These are phyloP conservation scores for Fusarium torulosum DNA, from an alignment of 2,329 filamentous ascomycete species.

Conservation along the genomic window DNA sequence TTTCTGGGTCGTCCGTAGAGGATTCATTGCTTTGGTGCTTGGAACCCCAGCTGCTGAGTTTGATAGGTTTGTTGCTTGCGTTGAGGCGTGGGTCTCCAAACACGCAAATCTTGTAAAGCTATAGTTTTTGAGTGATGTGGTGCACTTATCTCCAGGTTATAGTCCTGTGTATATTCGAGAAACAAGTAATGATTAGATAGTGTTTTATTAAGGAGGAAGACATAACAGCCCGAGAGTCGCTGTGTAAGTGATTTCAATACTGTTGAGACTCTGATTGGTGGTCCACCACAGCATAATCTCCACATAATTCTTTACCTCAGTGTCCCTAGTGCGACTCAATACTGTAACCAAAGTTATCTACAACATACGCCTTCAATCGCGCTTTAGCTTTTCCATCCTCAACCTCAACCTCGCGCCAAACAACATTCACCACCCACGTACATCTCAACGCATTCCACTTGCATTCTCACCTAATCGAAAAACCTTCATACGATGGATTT, in stretches of 20 bases:
- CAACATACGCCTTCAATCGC: conserved; percentile 11
- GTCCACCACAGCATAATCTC: background rate
- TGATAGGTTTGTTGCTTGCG: conserved; percentile 56
- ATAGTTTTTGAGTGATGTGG: background rate
- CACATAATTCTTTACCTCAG: conserved; percentile 25
- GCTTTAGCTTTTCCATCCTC: conserved; percentile 37
- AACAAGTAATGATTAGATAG: background rate
- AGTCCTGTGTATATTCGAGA: background rate
- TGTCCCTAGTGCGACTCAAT: conserved; percentile 12
- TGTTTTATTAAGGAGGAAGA: background rate
- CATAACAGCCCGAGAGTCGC: background rate
- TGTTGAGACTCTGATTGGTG: conserved; percentile 36
- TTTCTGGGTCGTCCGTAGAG: conserved; percentile 58
- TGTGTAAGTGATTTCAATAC: background rate
- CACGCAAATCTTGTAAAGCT: conserved; percentile 38
- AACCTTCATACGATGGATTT: conserved; percentile 69
- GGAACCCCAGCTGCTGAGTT: conserved; percentile 56
- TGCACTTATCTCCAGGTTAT: background rate
- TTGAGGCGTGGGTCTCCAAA: conserved; percentile 52
- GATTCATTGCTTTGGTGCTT: conserved; percentile 57
- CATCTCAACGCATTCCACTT: background rate
- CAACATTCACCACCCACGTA: conserved; percentile 1
- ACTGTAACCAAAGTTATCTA: background rate
- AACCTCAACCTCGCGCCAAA: conserved; percentile 24
- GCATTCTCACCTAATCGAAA: background rate